Base-by-base conservation (phyloP, 116 monocot genomes). In the Zostera marina region DNA sequence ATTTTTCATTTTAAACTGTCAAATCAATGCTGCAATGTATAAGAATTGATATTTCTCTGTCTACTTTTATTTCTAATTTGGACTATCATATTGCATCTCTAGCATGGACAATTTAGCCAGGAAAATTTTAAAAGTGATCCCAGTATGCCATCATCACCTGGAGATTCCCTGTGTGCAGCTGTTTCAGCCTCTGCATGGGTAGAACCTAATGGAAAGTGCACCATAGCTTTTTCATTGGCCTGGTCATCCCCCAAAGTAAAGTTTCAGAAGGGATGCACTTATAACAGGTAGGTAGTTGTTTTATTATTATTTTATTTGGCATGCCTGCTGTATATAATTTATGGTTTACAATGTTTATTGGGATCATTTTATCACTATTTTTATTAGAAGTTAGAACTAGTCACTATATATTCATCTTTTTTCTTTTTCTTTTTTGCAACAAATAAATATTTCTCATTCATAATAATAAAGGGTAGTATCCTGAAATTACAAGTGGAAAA, bases 181-280 rank as follows among this genome's bases (percentile, higher is more conserved):
- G 86, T 98, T 66, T 82, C 90, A 60, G 83, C 90, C 22, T 83
- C 98, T 48, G 66, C 86, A 9, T 90, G 90, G 90, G 98, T 98
- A 23, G 90, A 86, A 64, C 74, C 90, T 64, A 83, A 98, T 69
- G 98, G 98, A 68, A 85, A 58, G 63, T 86, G 90, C 47, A 98
- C 90, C 24, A 81, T 98, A 70, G 83, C 75, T 42, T 98, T 98
- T 75, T 71, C 76, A 71, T 66, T 98, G 67, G 70, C 98, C 5
- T 98, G 98, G 98, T 73, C 98, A 44, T 98, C 90, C 8, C 98
- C 98, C 26, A 86, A 98, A 81, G 74, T 98, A 16, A 98, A 79
- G 62, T 90, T 98, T 76, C 82, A 83, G 64, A 98, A 90, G 52
- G 98, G 98, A 46, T 86, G 76, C 53, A 73, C 72, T 11, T 98